Percentiles rank a stretch among this genome's conserved stretches.
phyloP scores from a whole-genome alignment of 768 basidiomycete species.

The Lactarius quietus region DNA sequence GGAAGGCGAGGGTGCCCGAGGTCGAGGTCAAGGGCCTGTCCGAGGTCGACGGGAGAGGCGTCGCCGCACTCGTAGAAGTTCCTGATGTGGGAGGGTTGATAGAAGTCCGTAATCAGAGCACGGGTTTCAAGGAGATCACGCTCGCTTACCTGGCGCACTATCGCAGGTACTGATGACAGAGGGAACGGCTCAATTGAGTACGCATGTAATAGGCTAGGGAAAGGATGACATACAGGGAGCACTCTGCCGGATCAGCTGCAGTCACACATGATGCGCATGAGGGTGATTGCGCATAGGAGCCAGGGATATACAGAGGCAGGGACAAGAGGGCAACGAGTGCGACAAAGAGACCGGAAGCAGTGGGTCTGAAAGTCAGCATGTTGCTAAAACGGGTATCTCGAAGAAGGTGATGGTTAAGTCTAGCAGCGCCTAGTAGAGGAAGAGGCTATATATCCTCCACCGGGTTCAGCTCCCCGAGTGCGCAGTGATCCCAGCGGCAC shows the following conservation, averaged over 20 bases:
- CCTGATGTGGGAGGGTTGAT: neutral
- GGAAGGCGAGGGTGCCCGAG: neutral
- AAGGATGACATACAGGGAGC: neutral
- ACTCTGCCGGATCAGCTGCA: neutral
- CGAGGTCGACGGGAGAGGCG: neutral
- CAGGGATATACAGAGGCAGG: neutral
- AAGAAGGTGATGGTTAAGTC: neutral
- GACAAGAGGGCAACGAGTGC: neutral
- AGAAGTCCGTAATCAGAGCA: neutral
- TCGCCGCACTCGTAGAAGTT: neutral
- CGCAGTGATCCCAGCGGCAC: neutral
- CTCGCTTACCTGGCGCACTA: neutral
- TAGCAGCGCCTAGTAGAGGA: neutral
- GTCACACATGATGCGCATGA: neutral
- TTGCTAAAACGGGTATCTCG: neutral
- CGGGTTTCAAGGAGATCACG: neutral
- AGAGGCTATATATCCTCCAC: neutral
- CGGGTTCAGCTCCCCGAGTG: neutral
- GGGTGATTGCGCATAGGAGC: constrained; percentile 2
- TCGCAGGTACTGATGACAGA: neutral
- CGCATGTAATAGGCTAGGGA: neutral
- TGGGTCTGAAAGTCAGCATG: neutral
- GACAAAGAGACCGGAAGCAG: neutral
- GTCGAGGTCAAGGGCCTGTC: neutral
- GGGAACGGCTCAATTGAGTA: neutral